These are phyloP conservation scores for Tremella yokohamensis DNA, from an alignment of 768 basidiomycete genomes.

Conservation along the genomic window DNA sequence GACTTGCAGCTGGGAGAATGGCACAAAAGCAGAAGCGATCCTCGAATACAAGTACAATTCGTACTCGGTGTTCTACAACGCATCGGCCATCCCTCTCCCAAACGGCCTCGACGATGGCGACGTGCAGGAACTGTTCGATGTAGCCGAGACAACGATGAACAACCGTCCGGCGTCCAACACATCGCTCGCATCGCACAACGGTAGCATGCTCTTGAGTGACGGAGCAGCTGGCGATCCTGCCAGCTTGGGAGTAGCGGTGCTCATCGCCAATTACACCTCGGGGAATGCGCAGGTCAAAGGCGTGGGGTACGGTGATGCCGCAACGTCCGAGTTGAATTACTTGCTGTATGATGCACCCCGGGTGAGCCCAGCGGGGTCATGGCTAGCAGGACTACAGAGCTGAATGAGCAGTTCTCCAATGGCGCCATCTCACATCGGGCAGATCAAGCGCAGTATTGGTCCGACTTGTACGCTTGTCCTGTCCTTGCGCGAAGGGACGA, in stretches of 20 bases:
- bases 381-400: not conserved
- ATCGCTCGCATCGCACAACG: constrained; percentile 9
- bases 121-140: constrained; percentile 32
- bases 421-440: constrained; percentile 55
- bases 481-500: not conserved
- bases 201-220: constrained; percentile 35
- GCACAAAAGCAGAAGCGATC: constrained; percentile 43
- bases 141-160: constrained; percentile 40
- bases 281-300: constrained; percentile 34
- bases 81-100: constrained; percentile 25
- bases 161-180: constrained; percentile 34
- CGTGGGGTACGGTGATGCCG: constrained; percentile 44
- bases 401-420: constrained; percentile 32
- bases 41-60: constrained; percentile 45
- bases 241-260: constrained; percentile 41
- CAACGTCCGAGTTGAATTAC: constrained; percentile 39
- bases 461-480: constrained; percentile 18
- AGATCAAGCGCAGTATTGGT: constrained; percentile 50
- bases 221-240: constrained; percentile 49
- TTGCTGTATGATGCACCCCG: constrained; percentile 44
- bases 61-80: constrained; percentile 34
- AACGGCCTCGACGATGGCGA: constrained; percentile 18
- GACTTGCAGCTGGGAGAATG: constrained; percentile 44
- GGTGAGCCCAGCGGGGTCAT: constrained; percentile 20
- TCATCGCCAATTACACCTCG: constrained; percentile 36